Base-by-base conservation (phyloP, 2,329 filamentous ascomycete species). In the Kalaharituber pfeilii region DNA sequence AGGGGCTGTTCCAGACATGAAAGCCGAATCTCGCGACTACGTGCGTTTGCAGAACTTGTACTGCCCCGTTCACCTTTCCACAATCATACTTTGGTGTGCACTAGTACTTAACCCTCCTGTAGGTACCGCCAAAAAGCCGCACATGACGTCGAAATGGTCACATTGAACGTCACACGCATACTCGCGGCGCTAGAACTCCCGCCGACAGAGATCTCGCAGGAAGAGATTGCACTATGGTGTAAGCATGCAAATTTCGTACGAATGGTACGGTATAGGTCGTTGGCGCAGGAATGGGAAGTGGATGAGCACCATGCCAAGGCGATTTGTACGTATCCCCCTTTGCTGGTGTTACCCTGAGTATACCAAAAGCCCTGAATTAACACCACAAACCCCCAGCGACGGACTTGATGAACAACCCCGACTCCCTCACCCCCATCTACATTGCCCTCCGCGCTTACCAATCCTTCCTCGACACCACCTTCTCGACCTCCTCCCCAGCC, bases 1-100 rank as follows among this genome's bases (percentile, higher is more conserved):
- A 0, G 93, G 91, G 11, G 80, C 82, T 2, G 73, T 98, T 1
- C 91, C 93, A 1, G 91, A 98, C 67, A 98, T 98, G 91, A 98
- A 98, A 71, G 87, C 91, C 2, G 79, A 89, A 65, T 94, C 88
- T 2, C 79, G 75, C 54, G 83, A 93, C 58, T 98, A 98, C 70
- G 82, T 98, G 61, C 75, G 81, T 63, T 75, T 98, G 11, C 91
- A 96, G 67, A 89, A 84, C 63, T 79, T 96, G 56, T 98, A 96
- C n/a, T n/a, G n/a, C n/a, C n/a, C n/a, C n/a, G n/a, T n/a, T n/a
- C n/a, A n/a, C n/a, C n/a, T n/a, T n/a, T n/a, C n/a, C n/a, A n/a
- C n/a, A n/a, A n/a, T n/a, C n/a, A n/a, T n/a, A n/a, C n/a, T n/a
- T n/a, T n/a, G n/a, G n/a, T n/a, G n/a, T n/a, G n/a, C n/a, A n/a